phyloP scores from a whole-genome alignment of 345 rosid species.

The Pelargonium nanum region DNA sequence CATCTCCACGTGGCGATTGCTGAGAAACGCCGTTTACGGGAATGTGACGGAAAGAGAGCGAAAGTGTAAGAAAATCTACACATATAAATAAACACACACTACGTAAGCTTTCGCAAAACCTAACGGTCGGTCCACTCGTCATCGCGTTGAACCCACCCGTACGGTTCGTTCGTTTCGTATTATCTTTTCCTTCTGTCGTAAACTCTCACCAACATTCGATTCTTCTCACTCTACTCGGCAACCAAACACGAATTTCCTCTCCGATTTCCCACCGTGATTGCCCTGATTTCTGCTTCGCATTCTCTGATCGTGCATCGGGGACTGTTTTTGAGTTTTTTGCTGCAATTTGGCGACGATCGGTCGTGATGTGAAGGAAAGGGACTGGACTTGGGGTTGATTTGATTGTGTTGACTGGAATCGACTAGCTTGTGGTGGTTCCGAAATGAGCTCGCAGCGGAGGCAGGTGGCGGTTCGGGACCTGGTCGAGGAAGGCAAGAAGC shows the following conservation, averaged over 20 bases:
- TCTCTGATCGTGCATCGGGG: not conserved
- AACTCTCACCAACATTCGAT: not conserved
- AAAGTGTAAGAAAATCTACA: too few species aligned
- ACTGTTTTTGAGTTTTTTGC: not conserved
- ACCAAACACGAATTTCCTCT: not conserved
- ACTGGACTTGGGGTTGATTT: not conserved
- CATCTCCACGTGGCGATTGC: too few species aligned
- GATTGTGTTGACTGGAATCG: too few species aligned
- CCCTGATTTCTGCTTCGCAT: not conserved
- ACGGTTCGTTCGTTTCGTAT: not conserved
- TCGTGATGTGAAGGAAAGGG: not conserved
- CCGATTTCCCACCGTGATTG: not conserved
- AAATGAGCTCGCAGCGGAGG: slow-evolving; percentile 45
- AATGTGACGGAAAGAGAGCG: too few species aligned
- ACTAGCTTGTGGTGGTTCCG: too few species aligned
- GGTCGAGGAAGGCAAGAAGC: slow-evolving; percentile 93
- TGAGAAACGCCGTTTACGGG: too few species aligned
- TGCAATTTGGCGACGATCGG: not conserved
- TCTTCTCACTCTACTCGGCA: not conserved
- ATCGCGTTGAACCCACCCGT: not conserved
- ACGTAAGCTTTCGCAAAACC: slow-evolving; percentile 2
- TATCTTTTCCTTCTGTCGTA: not conserved
- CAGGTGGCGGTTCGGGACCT: slow-evolving; percentile 63
- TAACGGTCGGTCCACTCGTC: too few species aligned
- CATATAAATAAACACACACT: too few species aligned